phyloP scores from a whole-genome alignment of 495 filamentous ascomycete genomes.

The Aspergillus sclerotiicarbonarius region DNA sequence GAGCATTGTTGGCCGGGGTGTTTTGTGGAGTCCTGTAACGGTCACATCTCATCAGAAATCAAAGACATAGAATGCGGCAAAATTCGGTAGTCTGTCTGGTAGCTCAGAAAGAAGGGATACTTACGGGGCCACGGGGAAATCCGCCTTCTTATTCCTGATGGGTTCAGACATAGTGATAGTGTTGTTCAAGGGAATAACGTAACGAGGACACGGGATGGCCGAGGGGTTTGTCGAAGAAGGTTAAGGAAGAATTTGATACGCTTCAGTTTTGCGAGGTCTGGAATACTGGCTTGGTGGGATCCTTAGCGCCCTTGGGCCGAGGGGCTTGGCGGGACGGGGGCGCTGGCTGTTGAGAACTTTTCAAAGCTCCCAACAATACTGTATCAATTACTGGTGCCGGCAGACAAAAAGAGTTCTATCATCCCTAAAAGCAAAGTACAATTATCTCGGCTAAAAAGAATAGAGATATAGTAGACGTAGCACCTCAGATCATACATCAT shows the following conservation, averaged over 20 bases:
- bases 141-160: constrained; percentile 85
- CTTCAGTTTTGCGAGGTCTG: constrained; percentile 42
- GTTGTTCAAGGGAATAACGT: constrained; percentile 11
- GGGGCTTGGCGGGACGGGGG: constrained; percentile 45
- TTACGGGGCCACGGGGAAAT: constrained; percentile 81
- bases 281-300: constrained; percentile 48
- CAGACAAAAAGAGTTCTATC: not conserved
- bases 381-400: not conserved
- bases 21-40: constrained; percentile 84
- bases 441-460: not conserved
- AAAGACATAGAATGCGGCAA: constrained; percentile 8
- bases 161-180: constrained; percentile 74
- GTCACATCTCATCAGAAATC: constrained; percentile 26
- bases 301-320: constrained; percentile 49
- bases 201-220: constrained; percentile 14
- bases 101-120: constrained; percentile 32
- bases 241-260: constrained; percentile 41
- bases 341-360: constrained; percentile 41
- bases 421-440: not conserved
- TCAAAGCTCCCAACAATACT: constrained; percentile 38
- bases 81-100: not conserved
- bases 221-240: constrained; percentile 25
- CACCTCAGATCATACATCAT: too few relatives aligned
- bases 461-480: too few relatives aligned
- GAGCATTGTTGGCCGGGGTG: constrained; percentile 89